Percentiles rank a stretch among this genome's conserved stretches.
These are phyloP conservation scores for Dioscorea dumetorum DNA, from an alignment of 106 monocot genomes.

Conservation along the genomic window DNA sequence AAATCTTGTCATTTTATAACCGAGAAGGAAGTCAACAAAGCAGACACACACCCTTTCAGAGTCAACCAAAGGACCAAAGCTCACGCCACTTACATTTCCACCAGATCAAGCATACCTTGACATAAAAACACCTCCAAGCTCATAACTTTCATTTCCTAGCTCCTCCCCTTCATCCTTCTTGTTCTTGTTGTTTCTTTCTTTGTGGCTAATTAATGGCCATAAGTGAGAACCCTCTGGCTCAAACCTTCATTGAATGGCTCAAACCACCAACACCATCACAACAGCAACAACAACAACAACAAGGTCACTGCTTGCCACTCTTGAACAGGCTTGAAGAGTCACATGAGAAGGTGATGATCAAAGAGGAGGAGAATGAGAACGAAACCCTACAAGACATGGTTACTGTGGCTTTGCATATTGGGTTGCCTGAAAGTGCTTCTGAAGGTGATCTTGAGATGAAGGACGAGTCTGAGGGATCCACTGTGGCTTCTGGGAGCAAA, in stretches of 20 bases:
- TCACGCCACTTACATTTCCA: too few species aligned
- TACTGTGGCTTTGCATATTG: conserved; percentile 33
- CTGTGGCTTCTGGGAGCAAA: conserved; percentile 2
- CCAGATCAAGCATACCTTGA: too few species aligned
- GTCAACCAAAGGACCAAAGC: too few species aligned
- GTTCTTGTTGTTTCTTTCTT: too few species aligned
- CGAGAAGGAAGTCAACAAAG: too few species aligned
- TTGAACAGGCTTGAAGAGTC: conserved; percentile 33
- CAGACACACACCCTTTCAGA: too few species aligned
- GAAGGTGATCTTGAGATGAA: conserved; percentile 2
- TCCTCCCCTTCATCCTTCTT: too few species aligned
- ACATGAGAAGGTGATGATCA: conserved; percentile 7
- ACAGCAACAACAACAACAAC: neutral
- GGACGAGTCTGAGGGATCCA: too few species aligned
- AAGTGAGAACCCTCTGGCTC: conserved; percentile 5
- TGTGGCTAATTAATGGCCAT: conserved; percentile 2
- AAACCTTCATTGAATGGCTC: conserved; percentile 22
- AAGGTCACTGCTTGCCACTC: conserved; percentile 29
- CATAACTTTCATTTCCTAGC: too few species aligned
- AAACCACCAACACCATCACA: conserved; percentile 12
- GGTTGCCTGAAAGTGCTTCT: conserved; percentile 16
- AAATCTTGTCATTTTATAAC: too few species aligned
- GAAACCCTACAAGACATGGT: neutral
- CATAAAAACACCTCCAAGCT: too few species aligned
- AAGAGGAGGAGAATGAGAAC: conserved; percentile 19